Evolutionary conservation across 148 eudicot genomes (phyloP).

Genomic region (Arbutus unedo): DNA sequence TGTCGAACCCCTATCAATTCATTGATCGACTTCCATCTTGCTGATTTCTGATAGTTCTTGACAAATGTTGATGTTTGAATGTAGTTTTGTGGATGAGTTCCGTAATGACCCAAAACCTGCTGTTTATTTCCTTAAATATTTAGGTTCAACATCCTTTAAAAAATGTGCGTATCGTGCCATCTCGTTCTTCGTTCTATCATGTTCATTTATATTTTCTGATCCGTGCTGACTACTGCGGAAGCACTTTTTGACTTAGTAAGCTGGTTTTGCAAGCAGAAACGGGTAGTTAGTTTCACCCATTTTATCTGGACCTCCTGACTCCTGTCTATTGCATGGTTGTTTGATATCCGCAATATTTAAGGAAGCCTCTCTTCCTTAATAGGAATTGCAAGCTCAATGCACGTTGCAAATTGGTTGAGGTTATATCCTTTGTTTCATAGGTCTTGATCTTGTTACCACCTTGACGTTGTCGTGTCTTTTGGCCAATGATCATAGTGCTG

Average conservation of each 20-base stretch:
- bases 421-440: no score
- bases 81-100: neutral
- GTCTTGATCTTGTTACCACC: no score
- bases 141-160: neutral
- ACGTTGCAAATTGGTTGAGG: neutral
- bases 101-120: neutral
- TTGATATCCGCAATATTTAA: neutral
- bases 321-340: neutral
- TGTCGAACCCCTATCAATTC: neutral
- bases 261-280: neutral
- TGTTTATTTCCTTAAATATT: neutral
- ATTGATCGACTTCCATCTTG: neutral
- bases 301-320: neutral
- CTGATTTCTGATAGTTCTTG: neutral
- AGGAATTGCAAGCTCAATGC: neutral
- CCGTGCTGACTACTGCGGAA: neutral
- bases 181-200: neutral
- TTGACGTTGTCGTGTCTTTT: neutral
- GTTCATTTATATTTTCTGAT: neutral
- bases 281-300: neutral
- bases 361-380: neutral
- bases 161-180: neutral
- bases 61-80: neutral
- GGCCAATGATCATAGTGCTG: neutral
- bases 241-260: neutral